Evolutionary conservation across 805 yeast genomes (phyloP).

Genomic region (Lipomyces kockii): DNA sequence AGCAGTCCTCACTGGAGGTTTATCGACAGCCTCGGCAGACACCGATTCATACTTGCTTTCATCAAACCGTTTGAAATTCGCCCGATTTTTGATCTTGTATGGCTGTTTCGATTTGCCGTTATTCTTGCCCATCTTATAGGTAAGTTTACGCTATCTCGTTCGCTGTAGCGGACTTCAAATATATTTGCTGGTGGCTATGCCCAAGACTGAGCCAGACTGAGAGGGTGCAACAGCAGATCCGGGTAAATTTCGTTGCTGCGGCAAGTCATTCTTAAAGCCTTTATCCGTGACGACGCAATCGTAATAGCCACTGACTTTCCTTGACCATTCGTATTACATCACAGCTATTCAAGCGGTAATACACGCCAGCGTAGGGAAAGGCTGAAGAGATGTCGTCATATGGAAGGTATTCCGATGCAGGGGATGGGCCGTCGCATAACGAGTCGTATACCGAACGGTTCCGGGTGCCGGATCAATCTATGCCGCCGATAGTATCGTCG

Average conservation of each 20-base stretch:
- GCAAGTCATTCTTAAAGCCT: no score
- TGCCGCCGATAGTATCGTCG: constrained; percentile 6
- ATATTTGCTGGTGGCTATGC: neutral
- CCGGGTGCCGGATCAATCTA: constrained; percentile 38
- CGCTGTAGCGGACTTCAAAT: neutral
- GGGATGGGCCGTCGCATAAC: constrained; percentile 23
- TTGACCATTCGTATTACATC: neutral
- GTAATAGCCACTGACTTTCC: neutral
- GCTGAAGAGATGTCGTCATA: constrained; percentile 20
- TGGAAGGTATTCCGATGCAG: constrained; percentile 31
- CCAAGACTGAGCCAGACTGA: no score
- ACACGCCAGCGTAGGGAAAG: neutral
- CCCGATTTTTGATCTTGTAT: neutral
- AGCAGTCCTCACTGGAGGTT: constrained; percentile 66
- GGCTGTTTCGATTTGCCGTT: neutral
- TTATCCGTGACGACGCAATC: neutral
- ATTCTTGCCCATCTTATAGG: neutral
- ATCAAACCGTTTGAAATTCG: neutral
- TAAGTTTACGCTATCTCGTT: neutral
- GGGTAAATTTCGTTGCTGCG: neutral
- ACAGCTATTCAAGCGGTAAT: neutral
- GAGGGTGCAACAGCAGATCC: neutral
- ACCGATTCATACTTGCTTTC: neutral
- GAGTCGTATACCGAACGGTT: constrained; percentile 44
- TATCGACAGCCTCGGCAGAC: neutral